phyloP scores from a whole-genome alignment of 1,284 basidiomycete species.

The Peniophora sp. region DNA sequence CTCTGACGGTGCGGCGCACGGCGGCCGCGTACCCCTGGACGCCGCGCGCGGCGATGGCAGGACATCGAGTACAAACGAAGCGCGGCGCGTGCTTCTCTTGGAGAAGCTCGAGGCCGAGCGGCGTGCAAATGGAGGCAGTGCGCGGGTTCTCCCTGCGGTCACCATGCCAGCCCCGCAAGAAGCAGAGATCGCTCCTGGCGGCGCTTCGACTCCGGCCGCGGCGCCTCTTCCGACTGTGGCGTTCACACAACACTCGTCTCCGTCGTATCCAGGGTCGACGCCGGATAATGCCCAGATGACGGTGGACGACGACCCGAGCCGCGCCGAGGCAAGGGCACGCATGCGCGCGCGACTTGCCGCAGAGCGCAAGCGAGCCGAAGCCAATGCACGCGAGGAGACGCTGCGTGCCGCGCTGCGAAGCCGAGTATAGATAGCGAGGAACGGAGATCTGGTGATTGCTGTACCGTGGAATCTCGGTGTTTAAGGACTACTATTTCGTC shows the following conservation, averaged over 20 bases:
- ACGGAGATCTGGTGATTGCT: too few species aligned
- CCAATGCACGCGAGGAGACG: slow-evolving; percentile 1
- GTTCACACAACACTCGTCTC: too few species aligned
- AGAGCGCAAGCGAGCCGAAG: slow-evolving; percentile 13
- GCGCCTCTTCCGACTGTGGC: not conserved
- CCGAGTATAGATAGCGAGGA: too few species aligned
- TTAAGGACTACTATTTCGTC: too few species aligned
- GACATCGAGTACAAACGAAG: slow-evolving; percentile 4
- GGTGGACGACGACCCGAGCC: too few species aligned
- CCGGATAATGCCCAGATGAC: too few species aligned
- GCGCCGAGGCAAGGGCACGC: too few species aligned
- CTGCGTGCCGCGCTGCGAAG: not conserved
- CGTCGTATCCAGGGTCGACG: too few species aligned
- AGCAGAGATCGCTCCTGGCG: not conserved
- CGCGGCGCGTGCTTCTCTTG: slow-evolving; percentile 32
- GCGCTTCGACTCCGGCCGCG: not conserved
- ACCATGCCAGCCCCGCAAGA: not conserved
- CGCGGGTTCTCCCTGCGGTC: slow-evolving; percentile 4
- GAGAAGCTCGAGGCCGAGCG: slow-evolving; percentile 39
- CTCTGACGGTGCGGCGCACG: too few species aligned
- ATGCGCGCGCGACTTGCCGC: slow-evolving; percentile 37
- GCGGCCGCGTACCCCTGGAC: too few species aligned
- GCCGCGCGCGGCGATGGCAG: not conserved
- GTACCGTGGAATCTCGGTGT: too few species aligned
- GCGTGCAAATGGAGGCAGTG: slow-evolving; percentile 13